Evolutionary conservation across 179 eudicot genomes (phyloP).

Genomic region (Carnegiea gigantea): DNA sequence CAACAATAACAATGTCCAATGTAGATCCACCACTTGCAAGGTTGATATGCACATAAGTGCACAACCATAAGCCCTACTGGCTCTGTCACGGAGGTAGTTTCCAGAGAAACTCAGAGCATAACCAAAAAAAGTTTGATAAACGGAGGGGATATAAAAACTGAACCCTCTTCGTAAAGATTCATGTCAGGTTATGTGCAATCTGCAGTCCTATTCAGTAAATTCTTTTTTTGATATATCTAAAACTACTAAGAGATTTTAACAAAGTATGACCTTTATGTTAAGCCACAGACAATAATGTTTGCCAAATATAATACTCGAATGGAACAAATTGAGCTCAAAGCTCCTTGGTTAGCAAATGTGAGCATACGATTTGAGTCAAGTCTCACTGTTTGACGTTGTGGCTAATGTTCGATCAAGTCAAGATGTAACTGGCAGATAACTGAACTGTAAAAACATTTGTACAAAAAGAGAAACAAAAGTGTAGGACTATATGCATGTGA

Average conservation of each 20-base stretch:
- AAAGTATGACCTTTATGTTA: background rate
- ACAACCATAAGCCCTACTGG: background rate
- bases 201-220: background rate
- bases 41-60: background rate
- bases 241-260: background rate
- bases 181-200: background rate
- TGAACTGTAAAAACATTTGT: background rate
- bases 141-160: background rate
- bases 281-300: background rate
- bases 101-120: background rate
- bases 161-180: background rate
- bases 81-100: background rate
- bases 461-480: background rate
- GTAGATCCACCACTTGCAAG: background rate
- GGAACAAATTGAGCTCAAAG: background rate
- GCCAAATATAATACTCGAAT: background rate
- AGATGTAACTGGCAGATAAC: background rate
- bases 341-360: background rate
- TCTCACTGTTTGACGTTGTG: background rate
- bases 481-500: background rate
- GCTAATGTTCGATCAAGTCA: background rate
- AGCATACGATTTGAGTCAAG: no score
- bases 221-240: background rate
- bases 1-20: background rate
- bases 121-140: no score